These are phyloP conservation scores for Alternaria angustiovoidea DNA, from an alignment of 2,329 filamentous ascomycete genomes.

Conservation along the genomic window DNA sequence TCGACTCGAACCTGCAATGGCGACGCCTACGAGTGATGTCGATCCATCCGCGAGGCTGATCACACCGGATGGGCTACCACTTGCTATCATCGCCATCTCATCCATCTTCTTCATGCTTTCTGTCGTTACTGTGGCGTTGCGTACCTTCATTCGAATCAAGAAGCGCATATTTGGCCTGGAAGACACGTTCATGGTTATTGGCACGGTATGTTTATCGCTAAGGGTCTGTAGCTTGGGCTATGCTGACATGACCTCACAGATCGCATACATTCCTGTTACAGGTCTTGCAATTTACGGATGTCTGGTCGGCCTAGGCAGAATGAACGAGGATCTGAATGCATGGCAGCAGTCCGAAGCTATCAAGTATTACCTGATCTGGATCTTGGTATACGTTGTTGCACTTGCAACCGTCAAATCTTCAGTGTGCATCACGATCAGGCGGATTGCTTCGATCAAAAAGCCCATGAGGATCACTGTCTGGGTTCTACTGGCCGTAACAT, in stretches of 20 bases:
- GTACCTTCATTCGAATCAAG: constrained; percentile 24
- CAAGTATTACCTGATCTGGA: constrained; percentile 39
- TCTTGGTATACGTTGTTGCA: constrained; percentile 33
- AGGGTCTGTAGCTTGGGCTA: too few species aligned
- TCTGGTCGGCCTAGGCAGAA: constrained; percentile 29
- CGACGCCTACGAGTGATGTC: background rate
- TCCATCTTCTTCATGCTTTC: constrained; percentile 27
- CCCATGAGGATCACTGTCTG: constrained; percentile 25
- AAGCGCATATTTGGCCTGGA: constrained; percentile 29
- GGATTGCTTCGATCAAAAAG: constrained; percentile 32
- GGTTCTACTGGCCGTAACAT: constrained; percentile 25
- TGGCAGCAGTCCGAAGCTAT: constrained; percentile 31
- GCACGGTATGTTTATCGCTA: constrained; percentile 12
- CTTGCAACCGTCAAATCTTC: constrained; percentile 35
- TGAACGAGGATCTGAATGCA: constrained; percentile 25
- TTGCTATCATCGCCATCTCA: constrained; percentile 27
- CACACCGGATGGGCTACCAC: constrained; percentile 22
- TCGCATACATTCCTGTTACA: background rate
- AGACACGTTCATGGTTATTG: constrained; percentile 27
- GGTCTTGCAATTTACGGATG: background rate
- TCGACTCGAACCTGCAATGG: background rate
- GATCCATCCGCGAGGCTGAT: constrained; percentile 25
- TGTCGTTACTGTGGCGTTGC: constrained; percentile 23
- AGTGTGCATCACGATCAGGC: constrained; percentile 35
- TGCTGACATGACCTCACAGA: background rate